phyloP scores from a whole-genome alignment of 1,284 basidiomycete genomes.

The Athelia psychrophila region DNA sequence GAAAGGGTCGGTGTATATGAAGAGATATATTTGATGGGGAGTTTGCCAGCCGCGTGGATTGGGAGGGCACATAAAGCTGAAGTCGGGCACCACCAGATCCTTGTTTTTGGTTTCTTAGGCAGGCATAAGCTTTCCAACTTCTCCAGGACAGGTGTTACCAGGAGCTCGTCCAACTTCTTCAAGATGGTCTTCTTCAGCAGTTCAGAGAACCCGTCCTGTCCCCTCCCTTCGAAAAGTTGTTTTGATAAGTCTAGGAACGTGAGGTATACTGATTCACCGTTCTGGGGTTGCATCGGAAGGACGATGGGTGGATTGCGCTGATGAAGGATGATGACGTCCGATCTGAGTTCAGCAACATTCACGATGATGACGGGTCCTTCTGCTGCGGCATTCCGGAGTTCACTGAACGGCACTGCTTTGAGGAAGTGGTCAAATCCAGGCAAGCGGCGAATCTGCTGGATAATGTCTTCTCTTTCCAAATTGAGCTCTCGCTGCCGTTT shows the following conservation, averaged over 20 bases:
- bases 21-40: constrained; percentile 28
- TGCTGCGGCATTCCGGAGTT: constrained; percentile 22
- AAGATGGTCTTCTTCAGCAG: constrained; percentile 16
- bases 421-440: constrained; percentile 27
- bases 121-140: background rate
- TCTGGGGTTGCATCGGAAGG: constrained; percentile 14
- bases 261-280: constrained; percentile 9
- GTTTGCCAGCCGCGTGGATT: constrained; percentile 35
- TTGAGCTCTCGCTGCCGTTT: constrained; percentile 12
- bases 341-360: constrained; percentile 22
- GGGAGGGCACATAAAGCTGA: constrained; percentile 31
- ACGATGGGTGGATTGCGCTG: constrained; percentile 5
- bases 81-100: constrained; percentile 45
- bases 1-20: constrained; percentile 37
- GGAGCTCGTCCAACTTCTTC: constrained; percentile 26
- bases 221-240: background rate
- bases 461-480: constrained; percentile 18
- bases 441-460: constrained; percentile 22
- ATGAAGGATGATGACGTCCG: constrained; percentile 24
- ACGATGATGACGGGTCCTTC: constrained; percentile 36
- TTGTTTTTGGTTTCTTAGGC: constrained; percentile 20
- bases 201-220: constrained; percentile 3
- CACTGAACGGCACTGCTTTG: constrained; percentile 15
- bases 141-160: constrained; percentile 28
- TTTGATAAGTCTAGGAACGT: background rate